Evolutionary conservation across 75 land plant genomes (phyloP), one percentile per base, ranked within the genome.

Genomic region (Gnetum montanum): DNA sequence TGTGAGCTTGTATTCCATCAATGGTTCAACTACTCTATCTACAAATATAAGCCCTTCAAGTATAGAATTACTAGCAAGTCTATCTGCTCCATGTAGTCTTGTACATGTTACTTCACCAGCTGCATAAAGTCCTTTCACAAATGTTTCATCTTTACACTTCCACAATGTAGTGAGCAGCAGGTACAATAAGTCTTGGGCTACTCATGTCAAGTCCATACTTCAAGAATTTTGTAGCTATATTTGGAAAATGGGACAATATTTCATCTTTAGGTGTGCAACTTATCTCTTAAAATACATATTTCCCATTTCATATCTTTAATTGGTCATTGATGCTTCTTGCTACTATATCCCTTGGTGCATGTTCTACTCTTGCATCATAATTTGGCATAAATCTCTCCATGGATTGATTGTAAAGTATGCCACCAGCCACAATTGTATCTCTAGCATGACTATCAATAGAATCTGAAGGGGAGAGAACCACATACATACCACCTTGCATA

Each of bases 141-240:
- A 79, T 46, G 99, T 95, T 72, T 95, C 96, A n/a, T n/a, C n/a
- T n/a, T n/a, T 22, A 95, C 93, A 22, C 99, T 97, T 30, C 99
- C 99, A 61, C 99, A 95, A 95, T 95, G 68, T 95, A 95, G 72
- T 95, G 99, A 11, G 99, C 99, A 25, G 99, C 99, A 31, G 99
- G 99, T 7, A 95, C 99, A 23, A 95, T 93, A 0, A 97, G 99
- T 43, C 90, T 95, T 16, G 97, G 99, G 20, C 65, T 60, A 26
- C 62, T 66, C 24, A 97, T 49, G 58, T 95, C 99, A 16, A 95
- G 63, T 1, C 99, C 97, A 68, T 78, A 64, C 49, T 61, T 56
- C 48, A 95, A 71, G 62, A 97, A 95, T 59, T 95, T 93, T 3
- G 88, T 77, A 29, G 97, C 97, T 19, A 95, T 90, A 64, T 86